Conservation (phyloP, 139 green algal species). For the Astrephomene gubernaculifera region DNA sequence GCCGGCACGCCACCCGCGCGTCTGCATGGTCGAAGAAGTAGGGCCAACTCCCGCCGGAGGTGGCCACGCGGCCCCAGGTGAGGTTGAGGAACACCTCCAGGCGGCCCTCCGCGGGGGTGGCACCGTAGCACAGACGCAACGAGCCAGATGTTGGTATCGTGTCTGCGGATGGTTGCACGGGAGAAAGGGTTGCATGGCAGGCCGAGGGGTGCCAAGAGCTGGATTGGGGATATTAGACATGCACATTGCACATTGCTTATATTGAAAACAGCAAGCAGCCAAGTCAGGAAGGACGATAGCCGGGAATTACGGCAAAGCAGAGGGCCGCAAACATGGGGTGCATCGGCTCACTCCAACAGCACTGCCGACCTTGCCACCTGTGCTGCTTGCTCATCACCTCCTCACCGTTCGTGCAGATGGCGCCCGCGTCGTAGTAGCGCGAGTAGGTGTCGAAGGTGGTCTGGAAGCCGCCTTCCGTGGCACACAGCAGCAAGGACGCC, state of each 20-base stretch:
- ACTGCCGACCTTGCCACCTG: too few relatives aligned
- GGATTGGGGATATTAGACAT: too few relatives aligned
- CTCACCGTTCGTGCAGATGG: background rate
- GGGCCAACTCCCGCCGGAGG: background rate
- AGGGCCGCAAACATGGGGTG: too few relatives aligned
- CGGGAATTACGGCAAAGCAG: too few relatives aligned
- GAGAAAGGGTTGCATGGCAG: too few relatives aligned
- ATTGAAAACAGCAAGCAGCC: too few relatives aligned
- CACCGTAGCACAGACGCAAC: background rate
- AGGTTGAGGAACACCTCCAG: background rate
- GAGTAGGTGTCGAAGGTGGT: background rate
- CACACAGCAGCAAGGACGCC: background rate
- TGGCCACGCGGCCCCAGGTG: background rate
- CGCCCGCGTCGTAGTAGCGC: background rate
- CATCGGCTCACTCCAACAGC: too few relatives aligned
- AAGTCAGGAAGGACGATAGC: too few relatives aligned
- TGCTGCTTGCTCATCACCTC: too few relatives aligned
- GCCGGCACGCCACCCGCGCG: background rate
- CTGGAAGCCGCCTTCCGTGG: background rate
- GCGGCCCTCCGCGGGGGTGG: background rate
- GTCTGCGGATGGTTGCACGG: too few relatives aligned
- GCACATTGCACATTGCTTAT: too few relatives aligned
- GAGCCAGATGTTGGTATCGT: background rate
- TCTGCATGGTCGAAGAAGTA: background rate
- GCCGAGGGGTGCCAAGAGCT: too few relatives aligned